Percentiles rank a stretch among this genome's conserved stretches.
These are phyloP conservation scores for Ophiostoma pallidulum DNA, from an alignment of 2,329 filamentous ascomycete species.

Conservation along the genomic window DNA sequence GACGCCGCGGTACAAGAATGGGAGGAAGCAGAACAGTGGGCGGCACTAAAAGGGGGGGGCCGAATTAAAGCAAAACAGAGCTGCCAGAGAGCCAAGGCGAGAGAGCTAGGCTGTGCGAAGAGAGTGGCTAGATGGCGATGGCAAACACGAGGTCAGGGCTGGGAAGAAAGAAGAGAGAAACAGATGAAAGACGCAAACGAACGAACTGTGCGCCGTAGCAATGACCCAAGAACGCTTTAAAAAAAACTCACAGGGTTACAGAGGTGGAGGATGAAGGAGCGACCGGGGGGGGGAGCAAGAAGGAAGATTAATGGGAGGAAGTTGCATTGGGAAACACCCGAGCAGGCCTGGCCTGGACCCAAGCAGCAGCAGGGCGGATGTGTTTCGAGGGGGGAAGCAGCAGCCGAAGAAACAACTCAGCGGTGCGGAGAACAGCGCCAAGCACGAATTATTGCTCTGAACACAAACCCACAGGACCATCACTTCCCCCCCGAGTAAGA, in stretches of 20 bases:
- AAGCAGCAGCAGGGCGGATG: too few species aligned
- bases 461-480: too few species aligned
- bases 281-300: background rate
- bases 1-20: background rate
- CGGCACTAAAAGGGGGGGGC: too few species aligned
- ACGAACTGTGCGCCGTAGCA: background rate
- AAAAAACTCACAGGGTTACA: background rate
- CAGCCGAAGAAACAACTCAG: too few species aligned
- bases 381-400: too few species aligned
- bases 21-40: background rate
- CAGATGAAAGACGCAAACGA: background rate
- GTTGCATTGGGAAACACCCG: conserved; percentile 8
- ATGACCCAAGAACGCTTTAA: too few species aligned
- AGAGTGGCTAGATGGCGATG: background rate
- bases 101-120: background rate
- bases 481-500: too few species aligned
- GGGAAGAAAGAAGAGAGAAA: background rate
- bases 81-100: too few species aligned
- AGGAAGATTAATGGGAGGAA: background rate
- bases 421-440: too few species aligned
- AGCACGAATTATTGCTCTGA: too few species aligned
- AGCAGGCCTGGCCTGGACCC: too few species aligned
- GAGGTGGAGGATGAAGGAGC: background rate
- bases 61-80: too few species aligned
- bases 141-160: background rate